Base-by-base conservation (phyloP, 1,284 basidiomycete species). In the Hymenochaete sp. region DNA sequence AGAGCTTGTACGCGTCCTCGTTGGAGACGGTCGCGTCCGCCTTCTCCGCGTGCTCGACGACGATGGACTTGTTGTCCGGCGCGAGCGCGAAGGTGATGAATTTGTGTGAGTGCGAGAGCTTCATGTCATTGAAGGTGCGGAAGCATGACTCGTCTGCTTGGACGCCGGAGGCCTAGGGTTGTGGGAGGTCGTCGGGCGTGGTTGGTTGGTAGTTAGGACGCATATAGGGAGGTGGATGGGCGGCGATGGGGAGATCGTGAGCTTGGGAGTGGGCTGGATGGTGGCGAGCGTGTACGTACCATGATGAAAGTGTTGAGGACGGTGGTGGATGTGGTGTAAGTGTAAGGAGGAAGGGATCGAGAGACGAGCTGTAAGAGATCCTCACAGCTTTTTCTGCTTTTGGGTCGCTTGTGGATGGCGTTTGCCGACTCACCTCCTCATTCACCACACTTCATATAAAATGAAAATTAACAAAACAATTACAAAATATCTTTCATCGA, bases 11-110 rank as follows among this genome's bases (percentile, higher is more conserved):
- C 16, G 38, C 24, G 3, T 51, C 49, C 46, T 40, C 35, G 41
- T 47, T 51, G 22, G 29, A 33, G 37, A 42, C 38, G 31, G 26
- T 9, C 6, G 32, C 9, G 31, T 21, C n/a, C 10, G 55, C 57
- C 0, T 51, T 48, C 11, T 89, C 85, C 55, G 77, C 72, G n/a
- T n/a, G n/a, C 21, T 35, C 14, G 41, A 91, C 81, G 53, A 86
- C 55, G 64, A 95, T 88, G 64, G 91, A 80, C 38, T 71, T 85
- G 60, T 77, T 70, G 55, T 75, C 68, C 26, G 32, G 11, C 24
- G 37, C 82, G 56, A 97, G 67, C 35, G 63, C 73, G 73, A 78
- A 96, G 68, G 93, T 76, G 70, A 97, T 83, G 74, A 89, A 98
- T 66, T 89, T 89, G 68, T 64, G 55, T 68, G 79, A 85, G 74